Conservation (phyloP, 768 basidiomycete species). For the Boletus eberwhitei region DNA sequence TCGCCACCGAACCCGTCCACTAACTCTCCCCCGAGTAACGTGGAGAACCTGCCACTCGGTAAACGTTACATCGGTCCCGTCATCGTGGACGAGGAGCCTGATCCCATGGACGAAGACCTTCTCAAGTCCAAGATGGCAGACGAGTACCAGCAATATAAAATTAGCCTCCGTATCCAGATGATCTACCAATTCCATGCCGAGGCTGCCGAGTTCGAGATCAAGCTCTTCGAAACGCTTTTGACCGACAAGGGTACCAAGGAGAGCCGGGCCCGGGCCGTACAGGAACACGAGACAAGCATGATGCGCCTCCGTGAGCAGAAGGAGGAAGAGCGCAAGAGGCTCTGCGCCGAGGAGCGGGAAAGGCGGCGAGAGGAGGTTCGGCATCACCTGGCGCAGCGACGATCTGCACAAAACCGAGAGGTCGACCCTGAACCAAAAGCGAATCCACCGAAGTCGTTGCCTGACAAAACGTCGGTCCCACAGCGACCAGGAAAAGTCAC, state of each 20-base stretch:
- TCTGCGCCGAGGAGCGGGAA: conserved; percentile 29
- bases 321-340: conserved; percentile 31
- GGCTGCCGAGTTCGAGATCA: conserved; percentile 30
- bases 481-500: conserved; percentile 12
- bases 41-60: conserved; percentile 21
- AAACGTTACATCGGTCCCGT: conserved; percentile 34
- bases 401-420: conserved; percentile 15
- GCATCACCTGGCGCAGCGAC: conserved; percentile 20
- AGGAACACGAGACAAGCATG: conserved; percentile 33
- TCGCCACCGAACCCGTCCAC: conserved; percentile 23
- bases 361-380: conserved; percentile 20
- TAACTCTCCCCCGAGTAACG: conserved; percentile 24
- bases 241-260: conserved; percentile 28
- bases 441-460: conserved; percentile 7
- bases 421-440: conserved; percentile 12
- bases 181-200: conserved; percentile 32
- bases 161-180: conserved; percentile 34
- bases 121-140: conserved; percentile 33
- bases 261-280: conserved; percentile 26
- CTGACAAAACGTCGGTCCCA: conserved; percentile 15
- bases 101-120: conserved; percentile 27
- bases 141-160: conserved; percentile 31
- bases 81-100: conserved; percentile 26
- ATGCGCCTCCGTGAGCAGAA: conserved; percentile 33
- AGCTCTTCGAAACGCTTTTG: conserved; percentile 28